A percentile compares a stretch with the other conserved stretches of the same genome.
Conservation (phyloP, 495 filamentous ascomycete species). For the Massariosphaeria phaeospora region DNA sequence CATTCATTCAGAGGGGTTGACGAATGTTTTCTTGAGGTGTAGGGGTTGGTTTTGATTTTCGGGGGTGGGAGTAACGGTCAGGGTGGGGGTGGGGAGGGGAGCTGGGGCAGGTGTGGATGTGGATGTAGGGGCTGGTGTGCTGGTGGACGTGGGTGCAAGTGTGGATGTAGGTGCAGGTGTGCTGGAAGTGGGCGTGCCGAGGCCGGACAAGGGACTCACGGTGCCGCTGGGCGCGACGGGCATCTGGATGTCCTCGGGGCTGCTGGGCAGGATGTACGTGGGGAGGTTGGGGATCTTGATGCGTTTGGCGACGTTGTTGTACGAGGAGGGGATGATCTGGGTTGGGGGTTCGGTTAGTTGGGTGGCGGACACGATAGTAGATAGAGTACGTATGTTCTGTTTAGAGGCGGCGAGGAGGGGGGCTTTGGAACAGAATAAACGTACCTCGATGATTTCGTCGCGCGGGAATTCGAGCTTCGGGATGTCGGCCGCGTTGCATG, state of each 20-base stretch:
- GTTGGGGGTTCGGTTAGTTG: too few species aligned
- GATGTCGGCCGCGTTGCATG: conserved; percentile 93
- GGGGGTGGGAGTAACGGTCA: conserved; percentile 5
- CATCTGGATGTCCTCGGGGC: conserved; percentile 78
- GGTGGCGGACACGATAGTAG: neutral
- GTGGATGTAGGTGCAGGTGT: conserved; percentile 21
- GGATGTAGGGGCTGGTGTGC: too few species aligned
- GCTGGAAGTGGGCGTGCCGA: conserved; percentile 35
- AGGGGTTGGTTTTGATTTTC: too few species aligned
- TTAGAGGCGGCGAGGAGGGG: neutral
- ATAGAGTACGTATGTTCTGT: neutral
- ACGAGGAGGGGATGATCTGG: conserved; percentile 90
- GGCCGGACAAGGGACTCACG: conserved; percentile 36
- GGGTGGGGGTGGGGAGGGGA: too few species aligned
- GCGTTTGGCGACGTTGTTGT: conserved; percentile 89
- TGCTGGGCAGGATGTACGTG: conserved; percentile 60
- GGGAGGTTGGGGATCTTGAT: conserved; percentile 69
- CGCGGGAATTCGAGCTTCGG: conserved; percentile 90
- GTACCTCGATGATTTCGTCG: conserved; percentile 90
- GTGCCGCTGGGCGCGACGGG: conserved; percentile 62
- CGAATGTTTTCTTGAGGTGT: conserved; percentile 22
- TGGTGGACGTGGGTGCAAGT: too few species aligned
- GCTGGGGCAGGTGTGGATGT: too few species aligned
- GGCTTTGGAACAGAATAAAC: conserved; percentile 11
- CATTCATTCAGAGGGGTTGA: conserved; percentile 31